Evolutionary conservation across 2,329 filamentous ascomycete genomes (phyloP), one percentile per base, ranked within the genome.

Genomic region (Ophiobolus disseminans): DNA sequence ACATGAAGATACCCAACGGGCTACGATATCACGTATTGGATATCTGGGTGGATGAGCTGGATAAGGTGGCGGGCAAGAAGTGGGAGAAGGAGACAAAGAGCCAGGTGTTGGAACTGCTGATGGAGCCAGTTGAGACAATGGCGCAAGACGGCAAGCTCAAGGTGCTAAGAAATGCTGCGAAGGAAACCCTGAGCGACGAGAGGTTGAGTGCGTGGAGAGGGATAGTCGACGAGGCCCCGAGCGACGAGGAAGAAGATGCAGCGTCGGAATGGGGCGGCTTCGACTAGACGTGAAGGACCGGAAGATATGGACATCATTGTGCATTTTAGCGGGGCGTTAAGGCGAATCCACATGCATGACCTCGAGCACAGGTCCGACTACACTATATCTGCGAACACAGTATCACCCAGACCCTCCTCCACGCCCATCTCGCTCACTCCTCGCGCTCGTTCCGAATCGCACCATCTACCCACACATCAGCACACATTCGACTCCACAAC

Each of bases 21-120:
- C 70, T 99, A 70, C 79, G 91, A 55, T 86, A 96, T 72, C 94
- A 99, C 74, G 83, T 92, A 11, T 74, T 96, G 55, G 94, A 99
- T 76, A 82, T 97, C 44, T 97, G 89, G 85, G 82, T 96, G 7
- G 94, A 97, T 72, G 92, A 97, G 80, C 74, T 92, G 63, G 89
- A 92, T 73, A 87, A 86, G 66, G 83, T 85, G 25, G 83, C 86
- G 43, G 63, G 54, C 7, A 78, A 82, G 26, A 65, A 72, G 31
- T 64, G 73, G 52, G 69, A 73, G 40, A 60, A 68, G 49, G 64
- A 72, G 43, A 60, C 70, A 44, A 61, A 55, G 16, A 58, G 56
- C 26, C 57, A 61, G 37, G 69, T 67, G 30, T 62, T 87, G 19
- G 75, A 80, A 46, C 69, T 65, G 23, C 54, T 90, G 42, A 76